phyloP scores from a whole-genome alignment of 176 grass and related monocot genomes.

The Eremochloa ophiuroides region DNA sequence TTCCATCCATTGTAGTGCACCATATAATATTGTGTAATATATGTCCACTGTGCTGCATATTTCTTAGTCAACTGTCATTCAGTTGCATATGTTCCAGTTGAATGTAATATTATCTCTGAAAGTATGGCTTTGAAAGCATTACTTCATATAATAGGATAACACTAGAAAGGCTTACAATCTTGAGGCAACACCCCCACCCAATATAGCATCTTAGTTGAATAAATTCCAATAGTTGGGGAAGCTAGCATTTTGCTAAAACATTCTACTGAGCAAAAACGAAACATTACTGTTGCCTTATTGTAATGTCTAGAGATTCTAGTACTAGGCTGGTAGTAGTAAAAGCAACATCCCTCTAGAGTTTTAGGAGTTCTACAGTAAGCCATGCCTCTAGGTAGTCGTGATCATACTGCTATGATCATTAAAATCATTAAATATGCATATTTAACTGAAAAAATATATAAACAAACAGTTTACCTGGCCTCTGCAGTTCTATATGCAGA shows the following conservation, averaged over 20 bases:
- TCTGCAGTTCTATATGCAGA: background rate
- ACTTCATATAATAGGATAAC: background rate
- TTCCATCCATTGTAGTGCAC: slow-evolving; percentile 25
- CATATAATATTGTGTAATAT: slow-evolving; percentile 36
- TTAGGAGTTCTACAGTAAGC: background rate
- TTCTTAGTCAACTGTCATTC: background rate
- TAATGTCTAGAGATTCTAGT: slow-evolving; percentile 1
- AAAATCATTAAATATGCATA: background rate
- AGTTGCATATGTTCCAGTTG: background rate
- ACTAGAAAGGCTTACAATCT: background rate
- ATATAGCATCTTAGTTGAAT: background rate
- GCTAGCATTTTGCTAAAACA: background rate
- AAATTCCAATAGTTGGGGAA: background rate
- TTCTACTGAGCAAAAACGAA: slow-evolving; percentile 2
- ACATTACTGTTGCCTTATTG: background rate
- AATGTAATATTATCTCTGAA: background rate
- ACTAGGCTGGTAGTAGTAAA: background rate
- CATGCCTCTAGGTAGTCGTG: background rate
- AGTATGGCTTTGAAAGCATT: background rate
- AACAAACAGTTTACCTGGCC: background rate
- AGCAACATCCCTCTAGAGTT: background rate
- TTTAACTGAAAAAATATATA: background rate
- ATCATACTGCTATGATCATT: background rate
- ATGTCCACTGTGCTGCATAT: slow-evolving; percentile 4
- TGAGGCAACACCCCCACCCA: background rate